Evolutionary conservation across 2,329 filamentous ascomycete genomes (phyloP), one percentile per base, ranked within the genome.

Genomic region (Clarireedia hainanense): DNA sequence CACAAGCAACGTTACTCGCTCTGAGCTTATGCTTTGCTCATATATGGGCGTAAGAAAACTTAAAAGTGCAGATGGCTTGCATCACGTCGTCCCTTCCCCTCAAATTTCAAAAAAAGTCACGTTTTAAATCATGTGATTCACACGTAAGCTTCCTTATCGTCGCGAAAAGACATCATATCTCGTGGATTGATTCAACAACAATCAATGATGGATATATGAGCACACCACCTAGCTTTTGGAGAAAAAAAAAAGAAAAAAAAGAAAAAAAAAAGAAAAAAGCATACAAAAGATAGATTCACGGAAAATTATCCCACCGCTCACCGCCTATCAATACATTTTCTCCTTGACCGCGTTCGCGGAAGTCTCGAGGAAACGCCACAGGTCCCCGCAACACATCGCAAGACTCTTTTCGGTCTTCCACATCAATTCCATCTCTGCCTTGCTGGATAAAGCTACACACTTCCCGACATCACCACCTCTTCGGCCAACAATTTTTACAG

Each of bases 401-500:
- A 62, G 54, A 57, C 48, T 60, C 53, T 60, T 65, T 47, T 70
- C 63, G 5, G 68, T 64, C 48, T 64, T 62, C 75, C 74, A 77
- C n/a, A 71, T 74, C 6, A 76, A 67, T 62, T 77, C 74, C 5
- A 64, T 60, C 39, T 63, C 63, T 2, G 75, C 75, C 23, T 72
- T 69, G 20, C 67, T 65, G 15, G 71, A 71, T 50, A 69, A 70
- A 1, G 75, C 75, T 1, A 75, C 72, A 52, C 73, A 75, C 42
- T 67, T 68, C 37, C 73, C 74, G 3, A 76, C 72, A 58, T 77
- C 75, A 4, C 75, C 75, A 12, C 65, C 65, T 40, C 75, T 66
- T n/a, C 73, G 65, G 6, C 68, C 70, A 3, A 69, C 67, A 48
- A 69, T 63, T n/a, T 68, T 62, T 34, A 71, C 68, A 1, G 72